Base-by-base conservation (phyloP, 306 rosid species). In the Lablab purpureus region DNA sequence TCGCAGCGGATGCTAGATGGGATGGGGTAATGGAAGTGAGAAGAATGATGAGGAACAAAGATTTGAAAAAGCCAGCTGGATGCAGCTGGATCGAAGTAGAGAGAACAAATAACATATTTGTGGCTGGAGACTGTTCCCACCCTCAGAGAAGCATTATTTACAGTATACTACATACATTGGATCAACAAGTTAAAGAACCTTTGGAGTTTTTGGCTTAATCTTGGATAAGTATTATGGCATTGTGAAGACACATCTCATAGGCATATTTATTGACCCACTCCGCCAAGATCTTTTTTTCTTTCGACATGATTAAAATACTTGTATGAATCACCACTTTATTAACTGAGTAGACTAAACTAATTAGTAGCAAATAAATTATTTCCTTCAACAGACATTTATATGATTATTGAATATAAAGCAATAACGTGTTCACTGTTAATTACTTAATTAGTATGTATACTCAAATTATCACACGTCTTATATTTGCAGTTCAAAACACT, bases 1-100 rank as follows among this genome's bases (percentile, higher is more conserved):
- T 86, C 68, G 99, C 97, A 37, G 88, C 93, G 49, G 94, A 88
- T 77, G 88, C 90, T 79, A 87, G 84, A 84, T 94, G 99, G 97
- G 97, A 94, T 59, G 86, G 83, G 70, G 97, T 92, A 32, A 71
- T 84, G 78, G 89, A 91, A 79, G 77, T 92, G 17, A 89, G 99
- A 82, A 90, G 36, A 82, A 83, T 85, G 79, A 85, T 89, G 95
- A 89, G 81, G 86, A 84, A 68, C 56, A 84, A 83, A 84, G 97
- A 92, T 62, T 62, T 91, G 73, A 92, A 86, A 81, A 92, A 88
- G 71, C 97, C 95, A 54, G 93, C 91, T 34, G 97, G 97, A 60
- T 92, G 97, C 85, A 94, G 99, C 78, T 94, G 99, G 97, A 91
- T 92, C 40, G 97, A 92, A 87, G 88, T 92, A 74, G 95, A 91